Evolutionary conservation across 768 basidiomycete genomes (phyloP), one percentile per base, ranked within the genome.

Genomic region (Cystofilobasidium bisporidii): DNA sequence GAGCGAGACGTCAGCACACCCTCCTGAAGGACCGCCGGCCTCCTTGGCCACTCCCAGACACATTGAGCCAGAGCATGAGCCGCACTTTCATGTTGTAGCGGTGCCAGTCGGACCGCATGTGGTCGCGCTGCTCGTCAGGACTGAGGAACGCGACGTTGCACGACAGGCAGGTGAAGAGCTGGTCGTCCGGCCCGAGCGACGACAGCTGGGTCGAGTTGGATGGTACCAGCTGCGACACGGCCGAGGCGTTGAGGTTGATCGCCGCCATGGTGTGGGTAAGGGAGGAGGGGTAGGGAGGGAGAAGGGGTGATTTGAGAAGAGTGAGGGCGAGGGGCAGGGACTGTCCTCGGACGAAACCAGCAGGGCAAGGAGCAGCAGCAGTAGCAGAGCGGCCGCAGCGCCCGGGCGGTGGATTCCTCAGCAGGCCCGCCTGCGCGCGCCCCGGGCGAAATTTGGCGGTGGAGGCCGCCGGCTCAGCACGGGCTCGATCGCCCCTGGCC

Each of bases 51-150:
- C 36, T 12, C 5, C 36, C 36, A 22, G 22, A 24, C 17, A 4
- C 43, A 17, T 11, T 8, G 22, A 8, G 8, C 32, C 22, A 41
- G 53, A 33, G 26, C 26, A 40, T 0, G 26, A 33, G 72, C 33
- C 74, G 67, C 22, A 79, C 76, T 74, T 94, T 94, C 86, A 97
- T 91, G 75, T 99, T 99, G 79, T 99, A 99, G 63, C 92, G 82
- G 79, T 99, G 96, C 77, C 89, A 88, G 77, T 99, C 96, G 30
- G 90, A 89, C 71, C 85, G 84, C 77, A 94, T 97, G 76, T 99
- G 96, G 0, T 80, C 78, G 68, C 94, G 83, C 77, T 98, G 94
- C 47, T 89, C 87, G 63, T 87, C 86, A 24, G 91, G 85, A 17
- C 86, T 82, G 48, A 81, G 76, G 76, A 96, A 97, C 1, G 88